A percentile compares a stretch with the other conserved stretches of the same genome.
Evolutionary conservation across 1,284 basidiomycete species (phyloP).

Genomic region (Microbotryum saponariae): DNA sequence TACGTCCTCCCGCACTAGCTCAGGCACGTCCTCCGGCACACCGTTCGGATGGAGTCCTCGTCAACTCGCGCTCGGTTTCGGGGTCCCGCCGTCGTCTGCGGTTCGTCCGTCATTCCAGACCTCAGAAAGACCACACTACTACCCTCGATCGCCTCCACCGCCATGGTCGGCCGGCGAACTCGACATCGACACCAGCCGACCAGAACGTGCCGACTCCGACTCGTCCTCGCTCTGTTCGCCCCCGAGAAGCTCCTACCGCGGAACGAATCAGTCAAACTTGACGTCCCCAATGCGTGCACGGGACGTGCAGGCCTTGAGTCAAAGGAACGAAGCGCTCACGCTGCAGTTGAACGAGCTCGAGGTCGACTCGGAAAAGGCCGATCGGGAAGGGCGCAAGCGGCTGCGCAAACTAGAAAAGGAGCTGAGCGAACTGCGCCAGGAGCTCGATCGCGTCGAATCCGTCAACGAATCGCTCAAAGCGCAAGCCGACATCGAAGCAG

Average conservation of each 20-base stretch:
- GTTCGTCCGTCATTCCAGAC: no score
- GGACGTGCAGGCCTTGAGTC: constrained; percentile 60
- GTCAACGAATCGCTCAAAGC: constrained; percentile 62
- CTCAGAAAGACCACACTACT: no score
- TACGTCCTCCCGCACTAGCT: not conserved
- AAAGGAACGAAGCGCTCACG: constrained; percentile 71
- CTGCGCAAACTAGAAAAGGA: constrained; percentile 68
- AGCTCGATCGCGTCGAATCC: constrained; percentile 57
- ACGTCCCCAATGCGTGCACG: constrained; percentile 44
- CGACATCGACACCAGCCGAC: no score
- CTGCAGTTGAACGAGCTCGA: constrained; percentile 65
- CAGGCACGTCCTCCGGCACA: not conserved
- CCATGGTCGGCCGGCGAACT: no score
- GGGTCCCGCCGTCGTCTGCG: no score
- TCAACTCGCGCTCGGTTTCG: no score
- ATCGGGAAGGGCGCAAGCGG: constrained; percentile 58
- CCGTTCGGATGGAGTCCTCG: not conserved
- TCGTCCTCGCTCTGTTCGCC: constrained; percentile 40
- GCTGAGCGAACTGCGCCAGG: constrained; percentile 58
- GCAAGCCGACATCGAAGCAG: constrained; percentile 42
- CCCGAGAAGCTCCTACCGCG: constrained; percentile 40
- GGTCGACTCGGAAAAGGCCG: constrained; percentile 56
- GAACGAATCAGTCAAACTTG: not conserved
- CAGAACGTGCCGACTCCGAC: no score
- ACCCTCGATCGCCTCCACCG: no score